Evolutionary conservation across 2,329 filamentous ascomycete species (phyloP), one percentile per base, ranked within the genome.

Genomic region (Trichoderma lentiforme): DNA sequence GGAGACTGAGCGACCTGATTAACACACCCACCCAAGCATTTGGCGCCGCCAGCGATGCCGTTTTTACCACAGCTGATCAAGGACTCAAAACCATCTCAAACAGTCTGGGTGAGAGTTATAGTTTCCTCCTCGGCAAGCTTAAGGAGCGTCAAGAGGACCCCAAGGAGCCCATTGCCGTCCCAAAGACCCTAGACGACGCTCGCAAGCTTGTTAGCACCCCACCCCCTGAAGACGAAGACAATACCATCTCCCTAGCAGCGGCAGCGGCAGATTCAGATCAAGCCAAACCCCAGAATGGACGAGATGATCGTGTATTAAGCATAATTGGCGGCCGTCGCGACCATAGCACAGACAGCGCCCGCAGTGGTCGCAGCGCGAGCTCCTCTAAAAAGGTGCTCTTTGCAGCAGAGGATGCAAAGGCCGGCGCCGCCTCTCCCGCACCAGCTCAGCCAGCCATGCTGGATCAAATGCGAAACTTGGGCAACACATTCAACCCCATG

Each of bases 121-220:
- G 94, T 73, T 97, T 98, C 79, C 84, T 99, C 28, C 90, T 99
- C 70, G 95, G 95, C 18, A 93, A 94, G 75, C 86, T 98, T 24
- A 93, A 92, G 73, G 94, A 97, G 80, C 86, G 90, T 76, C 83
- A 89, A 79, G 80, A 86, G 14, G 76, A 78, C 14, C 78, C 81
- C 9, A 78, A 79, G 32, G 80, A 82, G 28, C 83, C 87, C 18
- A 86, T 90, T 3, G 82, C 89, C 7, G 86, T 97, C 0, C 96
- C 96, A 1, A 95, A 93, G 77, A 99, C 96, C 1, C 85, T 99
- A 0, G 96, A 97, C 76, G 96, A 99, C 77, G 96, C 95, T 18
- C 88, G 94, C 61, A 95, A 94, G 79, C 88, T 99, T 12, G 92
- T 99, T 74, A 93, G 90, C 77, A 92, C 92, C 1, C 90, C 92